These are phyloP conservation scores for Penicillium verhagenii DNA, from an alignment of 495 filamentous ascomycete species.

Conservation along the genomic window DNA sequence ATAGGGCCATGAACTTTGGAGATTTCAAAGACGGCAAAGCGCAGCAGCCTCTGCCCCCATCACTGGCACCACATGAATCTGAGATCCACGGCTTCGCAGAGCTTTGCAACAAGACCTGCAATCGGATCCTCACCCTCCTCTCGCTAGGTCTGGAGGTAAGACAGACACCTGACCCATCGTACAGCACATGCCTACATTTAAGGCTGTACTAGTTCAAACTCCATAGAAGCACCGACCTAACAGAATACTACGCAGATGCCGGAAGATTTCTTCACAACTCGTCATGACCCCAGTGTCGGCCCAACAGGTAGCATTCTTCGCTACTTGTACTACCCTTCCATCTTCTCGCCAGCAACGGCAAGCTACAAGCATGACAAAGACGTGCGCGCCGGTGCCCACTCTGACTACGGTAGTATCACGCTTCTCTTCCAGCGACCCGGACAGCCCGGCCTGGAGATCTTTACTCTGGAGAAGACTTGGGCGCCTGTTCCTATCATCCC, in stretches of 20 bases:
- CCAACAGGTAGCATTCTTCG: constrained; percentile 74
- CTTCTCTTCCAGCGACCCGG: constrained; percentile 76
- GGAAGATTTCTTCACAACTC: constrained; percentile 67
- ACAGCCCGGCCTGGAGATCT: constrained; percentile 85
- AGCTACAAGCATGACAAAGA: constrained; percentile 50
- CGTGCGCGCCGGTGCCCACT: constrained; percentile 67
- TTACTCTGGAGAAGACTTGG: constrained; percentile 51
- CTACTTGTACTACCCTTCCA: constrained; percentile 75
- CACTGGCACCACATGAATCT: constrained; percentile 57
- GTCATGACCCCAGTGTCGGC: constrained; percentile 60
- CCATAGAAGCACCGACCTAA: constrained; percentile 13
- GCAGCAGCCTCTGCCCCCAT: constrained; percentile 73
- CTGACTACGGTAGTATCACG: constrained; percentile 66
- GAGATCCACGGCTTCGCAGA: constrained; percentile 63
- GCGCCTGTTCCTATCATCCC: constrained; percentile 47
- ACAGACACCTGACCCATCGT: neutral
- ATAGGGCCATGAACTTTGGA: constrained; percentile 89
- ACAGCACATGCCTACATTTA: neutral
- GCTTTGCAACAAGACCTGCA: constrained; percentile 71
- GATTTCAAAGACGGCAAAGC: constrained; percentile 69
- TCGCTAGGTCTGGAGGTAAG: constrained; percentile 68
- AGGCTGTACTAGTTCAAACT: neutral
- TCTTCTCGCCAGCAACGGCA: constrained; percentile 38
- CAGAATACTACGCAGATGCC: constrained; percentile 37
- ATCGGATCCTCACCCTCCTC: constrained; percentile 69